phyloP scores from a whole-genome alignment of 2,329 filamentous ascomycete species.

The Nectriaceae sp. region DNA sequence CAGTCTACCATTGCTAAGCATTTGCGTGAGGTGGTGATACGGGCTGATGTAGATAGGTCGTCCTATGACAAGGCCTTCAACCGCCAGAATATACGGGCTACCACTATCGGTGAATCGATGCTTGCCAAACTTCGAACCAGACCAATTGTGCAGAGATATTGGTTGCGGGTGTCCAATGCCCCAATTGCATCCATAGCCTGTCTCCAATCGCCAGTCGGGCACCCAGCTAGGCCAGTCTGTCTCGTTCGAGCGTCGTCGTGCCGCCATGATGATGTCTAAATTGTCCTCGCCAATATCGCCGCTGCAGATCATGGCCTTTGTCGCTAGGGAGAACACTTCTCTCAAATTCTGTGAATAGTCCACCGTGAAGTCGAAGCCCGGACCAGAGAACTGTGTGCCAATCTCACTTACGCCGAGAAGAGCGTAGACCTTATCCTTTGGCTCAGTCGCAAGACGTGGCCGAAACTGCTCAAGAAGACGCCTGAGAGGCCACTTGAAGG shows the following conservation, averaged over 20 bases:
- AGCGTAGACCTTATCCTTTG: slow-evolving; percentile 20
- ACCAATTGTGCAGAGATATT: neutral
- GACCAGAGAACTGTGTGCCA: neutral
- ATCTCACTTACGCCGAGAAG: slow-evolving; percentile 17
- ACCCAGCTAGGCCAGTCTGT: slow-evolving; percentile 21
- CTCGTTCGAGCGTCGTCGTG: slow-evolving; percentile 11
- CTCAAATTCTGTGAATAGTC: slow-evolving; percentile 17
- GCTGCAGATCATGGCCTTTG: slow-evolving; percentile 12
- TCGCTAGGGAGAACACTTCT: slow-evolving; percentile 13
- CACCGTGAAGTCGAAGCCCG: slow-evolving; percentile 3
- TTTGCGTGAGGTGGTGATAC: slow-evolving; percentile 10
- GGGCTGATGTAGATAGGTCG: slow-evolving; percentile 10
- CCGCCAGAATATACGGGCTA: neutral
- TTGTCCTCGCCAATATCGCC: slow-evolving; percentile 2
- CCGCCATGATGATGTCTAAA: slow-evolving; percentile 15
- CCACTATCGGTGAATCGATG: slow-evolving; percentile 7
- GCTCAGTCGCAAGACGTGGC: slow-evolving; percentile 16
- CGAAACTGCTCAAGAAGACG: slow-evolving; percentile 14
- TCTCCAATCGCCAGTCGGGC: slow-evolving; percentile 19
- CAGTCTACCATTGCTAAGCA: slow-evolving; percentile 4
- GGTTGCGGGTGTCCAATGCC: slow-evolving; percentile 13
- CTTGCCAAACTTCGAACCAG: slow-evolving; percentile 1
- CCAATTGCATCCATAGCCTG: slow-evolving; percentile 17
- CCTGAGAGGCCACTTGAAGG: slow-evolving; percentile 14
- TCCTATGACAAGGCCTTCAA: slow-evolving; percentile 11